Evolutionary conservation across 768 basidiomycete genomes (phyloP), one percentile per base, ranked within the genome.

Genomic region (Termitomyces sp.): DNA sequence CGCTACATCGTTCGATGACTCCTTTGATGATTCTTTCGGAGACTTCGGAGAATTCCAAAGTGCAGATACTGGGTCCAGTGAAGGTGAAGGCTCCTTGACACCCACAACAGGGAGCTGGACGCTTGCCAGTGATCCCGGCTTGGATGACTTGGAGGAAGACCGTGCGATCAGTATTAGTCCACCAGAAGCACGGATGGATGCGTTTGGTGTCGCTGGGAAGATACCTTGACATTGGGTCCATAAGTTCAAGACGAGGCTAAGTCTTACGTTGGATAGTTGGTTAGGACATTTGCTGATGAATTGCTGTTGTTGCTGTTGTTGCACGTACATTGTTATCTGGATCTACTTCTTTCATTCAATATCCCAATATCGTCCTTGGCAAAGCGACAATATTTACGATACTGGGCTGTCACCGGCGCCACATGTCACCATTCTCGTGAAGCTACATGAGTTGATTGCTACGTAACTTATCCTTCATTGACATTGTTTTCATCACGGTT

Each of bases 1-100:
- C 61, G 73, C 78, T 4, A 80, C 82, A 47, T 82, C 88, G 9
- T 92, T 91, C 32, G 87, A 87, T 51, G 60, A 61, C 27, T 77
- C 76, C 54, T 92, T 93, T 65, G 89, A 89, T 22, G 84, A 87
- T 55, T 56, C 55, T 2, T 91, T 92, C 65, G 89, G 89, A 16
- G 91, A 92, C 62, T 92, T 93, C 65, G 88, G 90, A 4, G 90
- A 90, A 54, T 90, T 91, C 65, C 89, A 89, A 64, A 77, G 76
- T 53, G 81, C 77, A 2, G 55, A 45, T 18, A 46, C 40, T 4
- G 45, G 34, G 22, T 58, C 52, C 6, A 44, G 27, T 18, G 62
- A 62, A 1, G 75, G 71, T 34, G 73, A 77, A 48, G 74, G 71
- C 13, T 75, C 73, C 55, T 71, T 79, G 47, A 87, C 85, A 45